Evolutionary conservation across 2,329 filamentous ascomycete species (phyloP), one percentile per base, ranked within the genome.

Genomic region (Ophiostoma angusticollis): DNA sequence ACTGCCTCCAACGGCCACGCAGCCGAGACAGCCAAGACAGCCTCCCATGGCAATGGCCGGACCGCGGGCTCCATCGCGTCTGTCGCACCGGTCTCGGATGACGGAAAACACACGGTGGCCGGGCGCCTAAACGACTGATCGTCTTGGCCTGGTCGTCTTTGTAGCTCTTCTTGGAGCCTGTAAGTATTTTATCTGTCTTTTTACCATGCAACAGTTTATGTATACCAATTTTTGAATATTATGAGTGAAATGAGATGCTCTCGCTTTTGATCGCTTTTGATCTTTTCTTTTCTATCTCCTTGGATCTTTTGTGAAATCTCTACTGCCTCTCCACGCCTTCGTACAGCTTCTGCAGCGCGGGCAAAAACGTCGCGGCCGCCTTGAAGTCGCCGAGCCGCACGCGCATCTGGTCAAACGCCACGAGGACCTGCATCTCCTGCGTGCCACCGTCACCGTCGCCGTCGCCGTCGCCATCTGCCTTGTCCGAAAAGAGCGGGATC

Each of bases 381-480:
- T 70, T 70, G 47, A 85, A 82, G 47, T 85, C 80, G 8, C 76
- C 74, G 22, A 86, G 60, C 54, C 68, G 75, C 29, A 86, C 73
- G 5, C 71, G 63, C 82, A 89, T 89, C 48, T 83, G 76, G 53
- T 91, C 84, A 56, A 85, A 85, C 2, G 79, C 83, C 40, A 86
- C 70, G 42, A 83, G 67, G 13, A 84, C 73, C 28, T 77, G 74
- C 63, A 78, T 70, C 44, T 74, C 66, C n/a, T n/a, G n/a, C 16
- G 58, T 61, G 6, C 57, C 54, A 42, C 59, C 57, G 39, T 19
- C 29, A 14, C 35, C 37, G 37, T 50, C 52, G 22, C 7, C 8
- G 41, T 45, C 39, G 42, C 45, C 9, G 48, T 51, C 24, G 51
- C 59, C 45, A 46, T 41, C 31, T 33, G 4, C 25, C 8, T 25